Conservation (phyloP, 148 eudicot genomes). For the Suaeda aralocaspica region DNA sequence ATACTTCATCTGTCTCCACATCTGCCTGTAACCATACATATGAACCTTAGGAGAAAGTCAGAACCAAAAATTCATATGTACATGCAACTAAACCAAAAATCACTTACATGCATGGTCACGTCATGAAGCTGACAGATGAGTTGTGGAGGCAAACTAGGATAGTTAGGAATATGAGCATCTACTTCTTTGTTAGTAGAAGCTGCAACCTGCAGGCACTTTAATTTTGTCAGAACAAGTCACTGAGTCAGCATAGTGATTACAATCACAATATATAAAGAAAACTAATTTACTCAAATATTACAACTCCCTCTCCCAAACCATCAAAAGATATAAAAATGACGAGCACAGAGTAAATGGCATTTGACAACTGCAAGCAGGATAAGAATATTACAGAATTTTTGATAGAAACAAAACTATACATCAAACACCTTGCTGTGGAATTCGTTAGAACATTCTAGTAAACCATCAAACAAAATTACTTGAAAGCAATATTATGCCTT, state of each 20-base stretch:
- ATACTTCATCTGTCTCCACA: slow-evolving; percentile 91
- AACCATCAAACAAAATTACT: not conserved
- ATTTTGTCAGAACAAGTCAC: slow-evolving; percentile 21
- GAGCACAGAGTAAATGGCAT: no score
- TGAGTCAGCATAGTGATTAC: not conserved
- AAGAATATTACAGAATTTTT: no score
- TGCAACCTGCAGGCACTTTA: slow-evolving; percentile 94
- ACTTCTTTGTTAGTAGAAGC: slow-evolving; percentile 84
- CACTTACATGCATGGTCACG: slow-evolving; percentile 96
- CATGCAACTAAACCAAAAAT: no score
- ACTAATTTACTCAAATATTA: not conserved
- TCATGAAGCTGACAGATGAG: slow-evolving; percentile 94
- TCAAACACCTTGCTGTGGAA: no score
- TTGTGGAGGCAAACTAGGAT: slow-evolving; percentile 80
- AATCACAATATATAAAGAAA: not conserved
- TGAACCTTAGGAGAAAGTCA: slow-evolving; percentile 17
- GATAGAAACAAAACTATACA: no score
- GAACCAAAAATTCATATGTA: slow-evolving; percentile 12
- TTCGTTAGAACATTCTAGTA: not conserved
- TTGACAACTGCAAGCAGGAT: not conserved
- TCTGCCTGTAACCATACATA: slow-evolving; percentile 69
- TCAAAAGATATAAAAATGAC: not conserved
- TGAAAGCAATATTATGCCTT: no score
- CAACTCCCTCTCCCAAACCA: not conserved
- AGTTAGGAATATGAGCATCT: slow-evolving; percentile 88